Conservation (phyloP, 495 filamentous ascomycete genomes). For the Aspergillus avenaceus region DNA sequence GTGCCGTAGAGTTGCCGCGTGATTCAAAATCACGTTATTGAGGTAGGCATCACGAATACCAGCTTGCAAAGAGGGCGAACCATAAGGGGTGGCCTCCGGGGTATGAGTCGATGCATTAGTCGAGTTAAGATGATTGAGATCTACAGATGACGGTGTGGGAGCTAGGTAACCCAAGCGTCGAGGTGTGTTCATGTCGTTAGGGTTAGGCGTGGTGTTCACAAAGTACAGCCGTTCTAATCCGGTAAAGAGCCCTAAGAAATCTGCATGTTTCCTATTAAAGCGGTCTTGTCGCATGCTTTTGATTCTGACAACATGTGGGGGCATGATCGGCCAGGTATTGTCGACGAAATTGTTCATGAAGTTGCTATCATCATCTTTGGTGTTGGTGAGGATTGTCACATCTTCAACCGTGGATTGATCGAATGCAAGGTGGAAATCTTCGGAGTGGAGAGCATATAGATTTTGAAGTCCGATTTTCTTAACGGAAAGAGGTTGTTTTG, state of each 20-base stretch:
- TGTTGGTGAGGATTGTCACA: slow-evolving; percentile 48
- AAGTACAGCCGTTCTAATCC: slow-evolving; percentile 46
- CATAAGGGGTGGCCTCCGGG: slow-evolving; percentile 24
- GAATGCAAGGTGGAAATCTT: slow-evolving; percentile 37
- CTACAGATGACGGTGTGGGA: slow-evolving; percentile 27
- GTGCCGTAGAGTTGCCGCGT: slow-evolving; percentile 49
- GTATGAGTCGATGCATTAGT: slow-evolving; percentile 18
- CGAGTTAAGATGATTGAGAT: slow-evolving; percentile 8
- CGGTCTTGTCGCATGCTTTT: slow-evolving; percentile 42
- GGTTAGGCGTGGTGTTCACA: slow-evolving; percentile 32
- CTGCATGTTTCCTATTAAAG: slow-evolving; percentile 34
- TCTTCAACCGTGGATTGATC: slow-evolving; percentile 41
- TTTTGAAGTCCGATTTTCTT: slow-evolving; percentile 53
- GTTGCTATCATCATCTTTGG: slow-evolving; percentile 32
- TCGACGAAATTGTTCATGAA: slow-evolving; percentile 54
- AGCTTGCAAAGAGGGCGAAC: slow-evolving; percentile 18
- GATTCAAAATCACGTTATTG: slow-evolving; percentile 39
- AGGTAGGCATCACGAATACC: slow-evolving; percentile 42
- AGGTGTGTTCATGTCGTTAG: slow-evolving; percentile 27
- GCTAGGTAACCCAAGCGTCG: slow-evolving; percentile 17
- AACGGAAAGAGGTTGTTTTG: slow-evolving; percentile 39
- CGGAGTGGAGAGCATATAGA: slow-evolving; percentile 50
- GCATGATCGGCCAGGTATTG: slow-evolving; percentile 41
- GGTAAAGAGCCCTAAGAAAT: slow-evolving; percentile 33
- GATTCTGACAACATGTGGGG: slow-evolving; percentile 19